These are phyloP conservation scores for Tolypocladium paradoxum DNA, from an alignment of 2,329 filamentous ascomycete genomes.

Conservation along the genomic window DNA sequence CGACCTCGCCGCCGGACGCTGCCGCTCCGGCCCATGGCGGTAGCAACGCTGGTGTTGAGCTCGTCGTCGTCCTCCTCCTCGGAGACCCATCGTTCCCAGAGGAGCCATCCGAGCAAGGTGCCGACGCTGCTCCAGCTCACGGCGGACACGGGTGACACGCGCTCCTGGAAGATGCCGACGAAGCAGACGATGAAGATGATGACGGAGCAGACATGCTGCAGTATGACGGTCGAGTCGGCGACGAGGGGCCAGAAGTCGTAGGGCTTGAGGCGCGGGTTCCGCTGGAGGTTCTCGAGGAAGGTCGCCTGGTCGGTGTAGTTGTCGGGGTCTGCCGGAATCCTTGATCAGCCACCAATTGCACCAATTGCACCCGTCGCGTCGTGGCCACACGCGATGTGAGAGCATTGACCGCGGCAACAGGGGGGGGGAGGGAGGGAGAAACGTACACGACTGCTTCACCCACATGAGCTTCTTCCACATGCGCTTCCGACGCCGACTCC, in stretches of 20 bases:
- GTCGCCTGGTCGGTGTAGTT: slow-evolving; percentile 97
- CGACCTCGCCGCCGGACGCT: slow-evolving; percentile 23
- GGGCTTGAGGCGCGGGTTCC: slow-evolving; percentile 83
- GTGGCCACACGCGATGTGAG: background rate
- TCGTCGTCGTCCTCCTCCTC: slow-evolving; percentile 43
- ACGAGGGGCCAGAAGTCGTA: slow-evolving; percentile 98
- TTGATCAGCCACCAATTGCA: background rate
- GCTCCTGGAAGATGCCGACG: slow-evolving; percentile 75
- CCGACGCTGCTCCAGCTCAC: slow-evolving; percentile 75
- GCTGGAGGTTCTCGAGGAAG: slow-evolving; percentile 89
- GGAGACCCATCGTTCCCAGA: slow-evolving; percentile 88
- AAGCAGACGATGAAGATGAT: slow-evolving; percentile 93
- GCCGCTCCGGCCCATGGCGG: slow-evolving; percentile 20
- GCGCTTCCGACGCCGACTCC: slow-evolving; percentile 57
- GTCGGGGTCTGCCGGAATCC: slow-evolving; percentile 62
- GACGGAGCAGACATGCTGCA: slow-evolving; percentile 92
- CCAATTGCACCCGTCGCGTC: background rate
- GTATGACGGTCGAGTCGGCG: slow-evolving; percentile 88
- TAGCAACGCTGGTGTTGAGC: slow-evolving; percentile 23
- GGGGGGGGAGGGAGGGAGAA: background rate
- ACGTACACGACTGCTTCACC: slow-evolving; percentile 88
- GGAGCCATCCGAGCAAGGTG: slow-evolving; percentile 76
- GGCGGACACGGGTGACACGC: slow-evolving; percentile 81
- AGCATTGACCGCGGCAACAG: background rate
- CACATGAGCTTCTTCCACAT: slow-evolving; percentile 94